Percentiles rank a stretch among this genome's conserved stretches.
These are phyloP conservation scores for Colletotrichum sp. DNA, from an alignment of 2,329 filamentous ascomycete species.

Conservation along the genomic window DNA sequence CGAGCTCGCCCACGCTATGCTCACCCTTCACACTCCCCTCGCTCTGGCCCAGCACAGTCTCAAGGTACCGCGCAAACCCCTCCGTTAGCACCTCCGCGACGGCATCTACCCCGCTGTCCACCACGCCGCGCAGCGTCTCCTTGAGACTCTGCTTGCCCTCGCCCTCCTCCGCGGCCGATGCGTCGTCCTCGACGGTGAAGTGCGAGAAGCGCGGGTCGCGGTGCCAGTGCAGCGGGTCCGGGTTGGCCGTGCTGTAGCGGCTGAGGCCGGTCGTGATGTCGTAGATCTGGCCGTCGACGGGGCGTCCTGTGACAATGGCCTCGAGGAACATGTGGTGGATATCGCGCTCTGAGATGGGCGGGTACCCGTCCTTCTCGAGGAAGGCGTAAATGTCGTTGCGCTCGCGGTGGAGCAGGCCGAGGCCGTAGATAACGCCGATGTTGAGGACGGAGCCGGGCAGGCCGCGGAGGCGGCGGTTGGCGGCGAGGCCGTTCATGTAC, in stretches of 20 bases:
- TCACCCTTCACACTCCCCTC: conserved; percentile 32
- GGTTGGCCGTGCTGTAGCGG: conserved; percentile 36
- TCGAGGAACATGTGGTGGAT: conserved; percentile 35
- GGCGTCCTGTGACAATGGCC: conserved; percentile 27
- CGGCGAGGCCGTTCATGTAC: conserved; percentile 44
- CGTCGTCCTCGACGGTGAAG: conserved; percentile 28
- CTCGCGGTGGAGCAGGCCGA: conserved; percentile 42
- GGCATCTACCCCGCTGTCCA: conserved; percentile 5
- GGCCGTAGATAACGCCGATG: conserved; percentile 42
- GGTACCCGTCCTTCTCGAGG: conserved; percentile 21
- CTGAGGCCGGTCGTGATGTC: conserved; percentile 30
- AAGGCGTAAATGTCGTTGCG: conserved; percentile 26
- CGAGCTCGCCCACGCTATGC: conserved; percentile 36
- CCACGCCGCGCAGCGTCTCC: conserved; percentile 30
- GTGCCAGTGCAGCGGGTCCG: conserved; percentile 45
- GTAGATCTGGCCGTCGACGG: conserved; percentile 26
- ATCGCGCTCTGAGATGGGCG: conserved; percentile 31
- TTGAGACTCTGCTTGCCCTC: conserved; percentile 25
- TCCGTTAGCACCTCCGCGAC: conserved; percentile 29
- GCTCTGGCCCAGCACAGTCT: conserved; percentile 22
- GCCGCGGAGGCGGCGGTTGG: conserved; percentile 39
- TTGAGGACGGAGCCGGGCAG: conserved; percentile 41
- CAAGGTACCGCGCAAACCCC: conserved; percentile 29
- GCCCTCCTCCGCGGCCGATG: background rate
- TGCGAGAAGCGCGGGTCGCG: conserved; percentile 48